phyloP scores from a whole-genome alignment of 768 basidiomycete species.

The Fomitopsis pulvina region DNA sequence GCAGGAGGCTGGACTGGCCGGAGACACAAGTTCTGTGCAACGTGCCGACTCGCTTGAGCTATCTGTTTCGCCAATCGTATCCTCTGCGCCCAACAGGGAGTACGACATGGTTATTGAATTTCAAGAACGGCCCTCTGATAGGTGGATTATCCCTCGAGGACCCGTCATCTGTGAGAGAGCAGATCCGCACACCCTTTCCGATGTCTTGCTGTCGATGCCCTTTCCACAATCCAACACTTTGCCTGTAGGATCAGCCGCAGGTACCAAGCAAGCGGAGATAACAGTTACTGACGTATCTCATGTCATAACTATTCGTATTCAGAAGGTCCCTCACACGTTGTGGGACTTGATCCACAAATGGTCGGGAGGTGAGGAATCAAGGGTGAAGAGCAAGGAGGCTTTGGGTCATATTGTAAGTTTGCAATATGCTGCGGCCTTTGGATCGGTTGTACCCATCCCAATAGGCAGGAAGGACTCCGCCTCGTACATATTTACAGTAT shows the following conservation, averaged over 20 bases:
- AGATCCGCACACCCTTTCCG: conserved; percentile 3
- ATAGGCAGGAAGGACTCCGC: conserved; percentile 31
- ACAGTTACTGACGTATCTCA: conserved; percentile 20
- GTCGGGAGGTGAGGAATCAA: conserved; percentile 51
- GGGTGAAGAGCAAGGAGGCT: conserved; percentile 39
- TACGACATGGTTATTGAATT: conserved; percentile 75
- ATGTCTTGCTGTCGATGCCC: conserved; percentile 17
- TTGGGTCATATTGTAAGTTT: conserved; percentile 41
- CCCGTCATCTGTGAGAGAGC: conserved; percentile 42
- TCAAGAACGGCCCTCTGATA: conserved; percentile 51
- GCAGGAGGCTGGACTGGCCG: background rate
- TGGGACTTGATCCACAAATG: conserved; percentile 58
- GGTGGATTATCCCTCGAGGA: conserved; percentile 65
- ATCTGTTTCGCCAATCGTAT: conserved; percentile 1
- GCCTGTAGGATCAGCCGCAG: no score
- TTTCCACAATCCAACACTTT: background rate
- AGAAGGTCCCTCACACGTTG: conserved; percentile 38
- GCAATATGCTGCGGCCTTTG: background rate
- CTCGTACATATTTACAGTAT: conserved; percentile 50
- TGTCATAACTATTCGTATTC: conserved; percentile 42
- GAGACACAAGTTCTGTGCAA: no score
- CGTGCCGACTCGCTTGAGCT: no score
- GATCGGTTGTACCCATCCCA: background rate
- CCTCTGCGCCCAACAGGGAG: conserved; percentile 3
- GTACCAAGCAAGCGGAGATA: background rate